phyloP scores from a whole-genome alignment of 2,329 filamentous ascomycete genomes.

The Volutella citrinella region DNA sequence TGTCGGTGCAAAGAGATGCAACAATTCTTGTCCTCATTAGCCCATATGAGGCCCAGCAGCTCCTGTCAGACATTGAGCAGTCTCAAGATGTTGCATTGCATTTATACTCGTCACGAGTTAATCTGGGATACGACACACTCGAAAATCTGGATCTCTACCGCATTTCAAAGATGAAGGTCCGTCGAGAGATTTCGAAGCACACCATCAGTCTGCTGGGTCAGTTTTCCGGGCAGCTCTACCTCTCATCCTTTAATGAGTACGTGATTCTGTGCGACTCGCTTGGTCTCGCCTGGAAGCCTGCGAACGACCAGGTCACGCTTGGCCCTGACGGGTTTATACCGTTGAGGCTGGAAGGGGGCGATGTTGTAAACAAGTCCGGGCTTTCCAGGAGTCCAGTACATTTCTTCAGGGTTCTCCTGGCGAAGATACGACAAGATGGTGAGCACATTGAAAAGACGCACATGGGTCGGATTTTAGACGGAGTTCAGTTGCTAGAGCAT shows the following conservation, averaged over 20 bases:
- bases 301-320: slow-evolving; percentile 19
- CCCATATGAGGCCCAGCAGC: slow-evolving; percentile 55
- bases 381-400: slow-evolving; percentile 33
- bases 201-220: slow-evolving; percentile 56
- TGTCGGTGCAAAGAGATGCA: neutral
- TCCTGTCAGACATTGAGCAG: slow-evolving; percentile 39
- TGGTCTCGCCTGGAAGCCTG: slow-evolving; percentile 38
- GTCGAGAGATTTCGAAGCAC: slow-evolving; percentile 26
- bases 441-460: slow-evolving; percentile 40
- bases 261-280: slow-evolving; percentile 47
- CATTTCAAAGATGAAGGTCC: slow-evolving; percentile 10
- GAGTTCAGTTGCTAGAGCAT: slow-evolving; percentile 18
- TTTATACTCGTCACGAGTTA: slow-evolving; percentile 47
- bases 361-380: slow-evolving; percentile 14
- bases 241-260: slow-evolving; percentile 55
- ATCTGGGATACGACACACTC: slow-evolving; percentile 20
- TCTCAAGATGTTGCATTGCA: slow-evolving; percentile 41
- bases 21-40: slow-evolving; percentile 39
- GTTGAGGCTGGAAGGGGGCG: neutral
- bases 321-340: slow-evolving; percentile 34
- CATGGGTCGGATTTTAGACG: slow-evolving; percentile 36
- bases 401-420: slow-evolving; percentile 36
- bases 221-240: slow-evolving; percentile 67
- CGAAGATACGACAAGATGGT: slow-evolving; percentile 35
- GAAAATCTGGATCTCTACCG: slow-evolving; percentile 19